These are phyloP conservation scores for Arachis monticola DNA, from an alignment of 331 rosid genomes.

Conservation along the genomic window DNA sequence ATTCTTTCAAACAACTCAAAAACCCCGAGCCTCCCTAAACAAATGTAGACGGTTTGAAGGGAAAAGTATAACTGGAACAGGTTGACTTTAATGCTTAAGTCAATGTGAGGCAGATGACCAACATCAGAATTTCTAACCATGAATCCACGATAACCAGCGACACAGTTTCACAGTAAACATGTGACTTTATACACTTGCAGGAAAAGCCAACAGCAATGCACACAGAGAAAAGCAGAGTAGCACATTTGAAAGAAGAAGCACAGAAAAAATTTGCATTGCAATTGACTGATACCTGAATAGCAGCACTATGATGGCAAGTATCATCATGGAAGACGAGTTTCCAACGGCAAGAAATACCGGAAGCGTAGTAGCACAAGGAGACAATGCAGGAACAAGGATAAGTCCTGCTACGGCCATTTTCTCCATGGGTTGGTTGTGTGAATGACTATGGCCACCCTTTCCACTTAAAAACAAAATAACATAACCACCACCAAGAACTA, in stretches of 20 bases:
- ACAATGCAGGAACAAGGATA: conserved; percentile 92
- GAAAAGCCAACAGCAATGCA: background rate
- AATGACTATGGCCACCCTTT: conserved; percentile 90
- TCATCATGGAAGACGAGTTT: conserved; percentile 95
- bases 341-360: conserved; percentile 98
- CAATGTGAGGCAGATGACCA: background rate
- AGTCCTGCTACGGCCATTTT: conserved; percentile 99
- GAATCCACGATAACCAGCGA: background rate
- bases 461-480: conserved; percentile 70
- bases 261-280: conserved; percentile 14
- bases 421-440: conserved; percentile 98
- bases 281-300: conserved; percentile 69
- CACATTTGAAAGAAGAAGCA: background rate
- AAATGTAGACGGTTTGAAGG: too few species aligned
- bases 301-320: conserved; percentile 88
- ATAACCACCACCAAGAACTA: conserved; percentile 88
- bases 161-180: background rate
- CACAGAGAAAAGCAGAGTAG: conserved; percentile 14
- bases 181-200: conserved; percentile 9
- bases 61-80: too few species aligned
- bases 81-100: background rate
- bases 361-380: conserved; percentile 98
- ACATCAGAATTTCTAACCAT: conserved; percentile 6
- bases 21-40: too few species aligned
- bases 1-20: too few species aligned